These are phyloP conservation scores for Suillus occidentalis DNA, from an alignment of 768 basidiomycete species.

Conservation along the genomic window DNA sequence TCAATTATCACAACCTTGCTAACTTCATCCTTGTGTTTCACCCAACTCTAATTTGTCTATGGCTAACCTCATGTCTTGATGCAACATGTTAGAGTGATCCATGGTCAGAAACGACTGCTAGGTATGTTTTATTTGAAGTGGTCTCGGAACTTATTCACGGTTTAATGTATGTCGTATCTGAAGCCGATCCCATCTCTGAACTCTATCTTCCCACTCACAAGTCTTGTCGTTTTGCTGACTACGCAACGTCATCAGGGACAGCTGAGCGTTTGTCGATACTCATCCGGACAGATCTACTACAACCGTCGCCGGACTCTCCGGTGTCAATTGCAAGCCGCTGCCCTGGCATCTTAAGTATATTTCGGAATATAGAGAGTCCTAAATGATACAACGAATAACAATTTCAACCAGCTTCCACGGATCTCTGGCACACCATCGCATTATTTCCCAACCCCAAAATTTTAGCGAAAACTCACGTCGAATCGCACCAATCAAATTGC, in stretches of 20 bases:
- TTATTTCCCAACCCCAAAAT: constrained; percentile 7
- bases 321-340: not conserved
- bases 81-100: not conserved
- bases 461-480: not conserved
- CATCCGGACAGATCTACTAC: constrained; percentile 1
- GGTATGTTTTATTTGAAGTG: constrained; percentile 4
- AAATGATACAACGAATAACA: constrained; percentile 1
- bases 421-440: not conserved
- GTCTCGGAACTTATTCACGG: constrained; percentile 1
- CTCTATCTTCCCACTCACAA: constrained; percentile 1
- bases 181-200: constrained; percentile 4
- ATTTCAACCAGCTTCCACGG: constrained; percentile 4
- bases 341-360: constrained; percentile 1
- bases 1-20: not conserved
- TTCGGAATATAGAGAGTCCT: constrained; percentile 2
- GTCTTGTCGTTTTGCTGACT: not conserved
- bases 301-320: not conserved
- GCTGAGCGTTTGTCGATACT: not conserved
- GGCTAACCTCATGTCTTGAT: not conserved
- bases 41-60: not conserved
- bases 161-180: constrained; percentile 5
- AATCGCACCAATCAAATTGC: constrained; percentile 6
- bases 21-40: not conserved
- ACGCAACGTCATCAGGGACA: constrained; percentile 3
- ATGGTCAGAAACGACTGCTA: not conserved